Conservation (phyloP, 2,329 filamentous ascomycete genomes). For the Helotiales sp. region DNA sequence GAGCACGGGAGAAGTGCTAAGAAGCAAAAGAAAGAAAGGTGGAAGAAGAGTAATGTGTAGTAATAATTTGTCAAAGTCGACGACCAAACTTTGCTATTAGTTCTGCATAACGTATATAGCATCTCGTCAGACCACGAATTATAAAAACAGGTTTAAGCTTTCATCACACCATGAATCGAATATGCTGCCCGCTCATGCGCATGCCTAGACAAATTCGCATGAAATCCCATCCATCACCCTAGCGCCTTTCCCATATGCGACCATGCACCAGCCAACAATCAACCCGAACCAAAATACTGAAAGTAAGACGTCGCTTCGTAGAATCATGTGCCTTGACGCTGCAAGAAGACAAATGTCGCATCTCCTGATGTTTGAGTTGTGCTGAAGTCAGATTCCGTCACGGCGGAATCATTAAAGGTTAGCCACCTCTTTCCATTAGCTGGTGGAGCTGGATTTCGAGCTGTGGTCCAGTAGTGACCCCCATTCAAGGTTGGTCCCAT, state of each 20-base stretch:
- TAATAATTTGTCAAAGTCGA: not conserved
- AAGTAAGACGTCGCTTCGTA: not conserved
- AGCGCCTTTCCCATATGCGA: not conserved
- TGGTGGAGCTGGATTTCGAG: not conserved
- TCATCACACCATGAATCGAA: not conserved
- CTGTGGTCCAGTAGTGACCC: not conserved
- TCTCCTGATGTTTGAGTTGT: not conserved
- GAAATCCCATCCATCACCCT: not conserved
- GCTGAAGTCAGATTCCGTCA: not conserved
- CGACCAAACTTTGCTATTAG: not conserved
- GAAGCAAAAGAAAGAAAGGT: too few relatives aligned
- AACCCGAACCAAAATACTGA: not conserved
- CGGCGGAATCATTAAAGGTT: not conserved
- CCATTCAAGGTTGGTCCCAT: not conserved
- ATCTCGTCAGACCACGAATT: not conserved
- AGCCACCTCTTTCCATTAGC: not conserved
- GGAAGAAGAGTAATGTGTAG: too few relatives aligned
- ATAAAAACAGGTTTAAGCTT: not conserved
- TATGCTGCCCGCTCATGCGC: not conserved
- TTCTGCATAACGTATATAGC: not conserved
- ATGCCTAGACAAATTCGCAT: not conserved
- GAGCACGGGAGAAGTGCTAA: not conserved
- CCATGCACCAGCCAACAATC: not conserved
- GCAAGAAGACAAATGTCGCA: not conserved
- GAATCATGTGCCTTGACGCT: not conserved